A percentile compares a stretch with the other conserved stretches of the same genome.
Conservation (phyloP, 2,329 filamentous ascomycete genomes). For the Cladophialophora psammophila region DNA sequence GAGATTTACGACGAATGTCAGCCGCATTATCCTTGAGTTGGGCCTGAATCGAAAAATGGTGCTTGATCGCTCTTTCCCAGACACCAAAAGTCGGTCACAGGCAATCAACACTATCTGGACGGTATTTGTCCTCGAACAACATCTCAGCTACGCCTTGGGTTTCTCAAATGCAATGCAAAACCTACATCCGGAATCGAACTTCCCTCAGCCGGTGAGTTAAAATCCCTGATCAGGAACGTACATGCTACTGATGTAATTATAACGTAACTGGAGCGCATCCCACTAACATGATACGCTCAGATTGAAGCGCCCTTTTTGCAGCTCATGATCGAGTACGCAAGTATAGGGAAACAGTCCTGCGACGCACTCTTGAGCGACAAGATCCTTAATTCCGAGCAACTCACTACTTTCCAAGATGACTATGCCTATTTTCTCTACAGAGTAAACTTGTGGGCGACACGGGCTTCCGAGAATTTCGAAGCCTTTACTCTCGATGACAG, state of each 20-base stretch:
- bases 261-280: neutral
- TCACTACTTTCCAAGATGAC: slow-evolving; percentile 15
- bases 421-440: slow-evolving; percentile 23
- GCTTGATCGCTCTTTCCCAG: slow-evolving; percentile 17
- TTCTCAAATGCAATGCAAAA: slow-evolving; percentile 22
- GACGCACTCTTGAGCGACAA: slow-evolving; percentile 22
- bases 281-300: neutral
- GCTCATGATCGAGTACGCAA: slow-evolving; percentile 26
- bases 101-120: slow-evolving; percentile 22
- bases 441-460: slow-evolving; percentile 15
- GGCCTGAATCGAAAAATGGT: slow-evolving; percentile 21
- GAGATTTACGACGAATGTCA: slow-evolving; percentile 23
- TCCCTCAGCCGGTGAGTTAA: slow-evolving; percentile 22
- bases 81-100: slow-evolving; percentile 8
- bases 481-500: neutral
- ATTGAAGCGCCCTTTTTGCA: slow-evolving; percentile 23
- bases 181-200: slow-evolving; percentile 15
- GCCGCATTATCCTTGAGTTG: slow-evolving; percentile 22
- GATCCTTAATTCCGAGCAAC: slow-evolving; percentile 10
- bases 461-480: slow-evolving; percentile 7
- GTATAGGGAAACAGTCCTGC: slow-evolving; percentile 24
- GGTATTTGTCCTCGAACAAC: slow-evolving; percentile 20
- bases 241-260: neutral
- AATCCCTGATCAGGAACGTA: neutral
- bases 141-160: slow-evolving; percentile 26